Evolutionary conservation across 192 early-diverging fungal genomes (phyloP).

Genomic region (Backusella circina): DNA sequence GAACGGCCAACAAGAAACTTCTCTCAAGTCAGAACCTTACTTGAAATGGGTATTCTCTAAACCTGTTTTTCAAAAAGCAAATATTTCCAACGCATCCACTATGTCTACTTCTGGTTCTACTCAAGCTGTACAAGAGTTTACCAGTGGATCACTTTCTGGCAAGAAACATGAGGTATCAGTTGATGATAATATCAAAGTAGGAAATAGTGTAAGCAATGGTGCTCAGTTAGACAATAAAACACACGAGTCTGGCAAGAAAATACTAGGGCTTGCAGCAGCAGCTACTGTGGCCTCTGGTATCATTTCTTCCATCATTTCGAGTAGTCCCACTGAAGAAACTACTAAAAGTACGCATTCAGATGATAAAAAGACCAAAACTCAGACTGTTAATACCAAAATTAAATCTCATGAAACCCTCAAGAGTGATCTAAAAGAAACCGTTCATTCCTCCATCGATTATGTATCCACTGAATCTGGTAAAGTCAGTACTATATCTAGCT

Average conservation of each 20-base stretch:
- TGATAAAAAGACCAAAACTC: too few relatives aligned
- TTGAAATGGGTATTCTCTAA: slow-evolving; percentile 7
- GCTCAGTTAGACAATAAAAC: background rate
- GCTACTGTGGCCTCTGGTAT: background rate
- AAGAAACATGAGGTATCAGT: background rate
- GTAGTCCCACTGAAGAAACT: background rate
- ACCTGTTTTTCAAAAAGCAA: background rate
- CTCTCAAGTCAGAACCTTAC: slow-evolving; percentile 4
- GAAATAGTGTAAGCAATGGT: too few relatives aligned
- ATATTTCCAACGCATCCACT: background rate
- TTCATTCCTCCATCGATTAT: too few relatives aligned
- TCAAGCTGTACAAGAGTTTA: background rate
- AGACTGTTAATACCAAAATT: too few relatives aligned
- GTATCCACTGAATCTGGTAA: slow-evolving; percentile 11
- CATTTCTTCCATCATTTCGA: background rate
- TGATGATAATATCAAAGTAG: background rate
- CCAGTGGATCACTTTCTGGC: background rate
- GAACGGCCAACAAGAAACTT: background rate
- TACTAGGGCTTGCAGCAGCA: background rate
- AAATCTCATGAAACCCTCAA: too few relatives aligned
- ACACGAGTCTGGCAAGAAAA: background rate
- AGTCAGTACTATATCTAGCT: slow-evolving; percentile 5
- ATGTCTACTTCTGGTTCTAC: background rate
- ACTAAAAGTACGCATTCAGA: too few relatives aligned
- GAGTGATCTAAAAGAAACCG: too few relatives aligned